Evolutionary conservation across 2,329 filamentous ascomycete genomes (phyloP).

Genomic region (Fusarium avenaceum): DNA sequence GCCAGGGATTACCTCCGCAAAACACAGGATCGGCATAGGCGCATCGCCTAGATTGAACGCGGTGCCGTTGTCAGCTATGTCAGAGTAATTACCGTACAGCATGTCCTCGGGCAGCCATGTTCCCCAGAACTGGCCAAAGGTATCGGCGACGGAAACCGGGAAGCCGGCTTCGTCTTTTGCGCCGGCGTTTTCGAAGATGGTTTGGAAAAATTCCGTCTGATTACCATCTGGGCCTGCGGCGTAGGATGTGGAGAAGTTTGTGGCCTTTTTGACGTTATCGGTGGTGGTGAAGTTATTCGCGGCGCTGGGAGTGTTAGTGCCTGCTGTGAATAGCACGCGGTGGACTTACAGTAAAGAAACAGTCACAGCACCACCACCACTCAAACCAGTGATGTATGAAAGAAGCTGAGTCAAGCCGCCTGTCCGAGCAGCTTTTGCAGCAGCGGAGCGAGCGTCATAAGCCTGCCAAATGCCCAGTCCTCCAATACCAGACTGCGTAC

Average conservation of each 20-base stretch:
- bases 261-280: slow-evolving; percentile 27
- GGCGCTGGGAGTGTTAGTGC: slow-evolving; percentile 21
- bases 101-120: slow-evolving; percentile 39
- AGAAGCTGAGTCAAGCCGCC: slow-evolving; percentile 48
- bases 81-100: slow-evolving; percentile 45
- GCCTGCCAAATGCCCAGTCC: slow-evolving; percentile 50
- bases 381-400: slow-evolving; percentile 47
- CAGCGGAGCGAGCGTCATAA: slow-evolving; percentile 45
- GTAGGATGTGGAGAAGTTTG: slow-evolving; percentile 46
- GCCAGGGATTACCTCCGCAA: slow-evolving; percentile 49
- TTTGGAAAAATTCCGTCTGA: slow-evolving; percentile 23
- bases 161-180: slow-evolving; percentile 46
- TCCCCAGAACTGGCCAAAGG: slow-evolving; percentile 50
- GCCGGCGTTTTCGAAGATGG: slow-evolving; percentile 42
- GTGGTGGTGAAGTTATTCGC: slow-evolving; percentile 48
- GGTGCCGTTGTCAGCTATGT: slow-evolving; percentile 27
- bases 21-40: slow-evolving; percentile 49
- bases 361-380: slow-evolving; percentile 48
- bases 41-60: slow-evolving; percentile 42
- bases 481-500: slow-evolving; percentile 49
- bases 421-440: slow-evolving; percentile 34
- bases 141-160: slow-evolving; percentile 46
- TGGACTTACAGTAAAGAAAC: slow-evolving; percentile 42
- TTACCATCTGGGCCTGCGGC: slow-evolving; percentile 31
- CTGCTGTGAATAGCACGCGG: fast-evolving